Conservation (phyloP, 1,284 basidiomycete genomes). For the Hemileia vastatrix region DNA sequence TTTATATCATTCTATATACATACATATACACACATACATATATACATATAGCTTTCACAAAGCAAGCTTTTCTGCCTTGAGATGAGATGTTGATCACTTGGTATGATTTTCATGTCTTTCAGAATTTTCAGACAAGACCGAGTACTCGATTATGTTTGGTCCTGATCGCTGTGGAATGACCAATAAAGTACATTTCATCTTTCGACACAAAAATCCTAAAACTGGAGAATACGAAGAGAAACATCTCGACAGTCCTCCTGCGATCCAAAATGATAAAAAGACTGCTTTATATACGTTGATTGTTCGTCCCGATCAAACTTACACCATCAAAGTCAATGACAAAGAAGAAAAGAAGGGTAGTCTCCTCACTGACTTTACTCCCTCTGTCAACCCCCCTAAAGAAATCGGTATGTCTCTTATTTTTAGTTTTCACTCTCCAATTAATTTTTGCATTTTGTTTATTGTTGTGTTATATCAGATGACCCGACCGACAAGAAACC, state of each 20-base stretch:
- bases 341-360: conserved; percentile 66
- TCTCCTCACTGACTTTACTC: conserved; percentile 87
- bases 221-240: conserved; percentile 94
- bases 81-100: too few species aligned
- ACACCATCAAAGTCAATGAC: conserved; percentile 84
- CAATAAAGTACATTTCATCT: conserved; percentile 80
- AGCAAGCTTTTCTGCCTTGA: too few species aligned
- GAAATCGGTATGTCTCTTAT: conserved; percentile 58
- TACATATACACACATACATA: too few species aligned
- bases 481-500: conserved; percentile 88
- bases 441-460: neutral
- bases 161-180: conserved; percentile 58
- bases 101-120: neutral
- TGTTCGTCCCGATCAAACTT: conserved; percentile 78
- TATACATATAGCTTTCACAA: too few species aligned
- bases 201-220: conserved; percentile 86
- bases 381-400: conserved; percentile 82
- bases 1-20: too few species aligned
- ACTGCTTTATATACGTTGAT: conserved; percentile 88
- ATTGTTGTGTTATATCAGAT: conserved; percentile 44
- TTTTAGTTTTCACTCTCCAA: neutral
- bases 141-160: conserved; percentile 95
- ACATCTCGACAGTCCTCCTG: conserved; percentile 73
- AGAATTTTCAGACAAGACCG: conserved; percentile 51
- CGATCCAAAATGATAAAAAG: conserved; percentile 74